phyloP scores from a whole-genome alignment of 179 eudicot genomes.

The Patellifolia procumbens region DNA sequence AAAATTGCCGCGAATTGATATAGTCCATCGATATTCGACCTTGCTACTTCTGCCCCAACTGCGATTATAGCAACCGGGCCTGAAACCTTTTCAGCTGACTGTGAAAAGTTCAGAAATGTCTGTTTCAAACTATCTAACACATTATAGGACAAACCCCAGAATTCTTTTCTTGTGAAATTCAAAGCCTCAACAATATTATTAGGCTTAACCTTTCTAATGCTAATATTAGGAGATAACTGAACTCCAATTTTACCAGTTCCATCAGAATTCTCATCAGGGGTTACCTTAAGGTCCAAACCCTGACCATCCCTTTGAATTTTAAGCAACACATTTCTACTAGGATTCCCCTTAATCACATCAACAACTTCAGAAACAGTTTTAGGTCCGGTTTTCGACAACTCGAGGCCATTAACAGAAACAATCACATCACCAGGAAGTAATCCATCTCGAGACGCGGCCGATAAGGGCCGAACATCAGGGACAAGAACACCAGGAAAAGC shows the following conservation, averaged over 20 bases:
- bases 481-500: slow-evolving; percentile 92
- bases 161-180: slow-evolving; percentile 64
- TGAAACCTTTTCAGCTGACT: slow-evolving; percentile 82
- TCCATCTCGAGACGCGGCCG: slow-evolving; percentile 89
- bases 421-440: slow-evolving; percentile 85
- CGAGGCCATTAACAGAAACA: slow-evolving; percentile 56
- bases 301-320: slow-evolving; percentile 53
- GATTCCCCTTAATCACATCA: slow-evolving; percentile 66
- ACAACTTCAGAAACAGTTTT: slow-evolving; percentile 69
- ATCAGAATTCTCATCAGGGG: slow-evolving; percentile 78
- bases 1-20: slow-evolving; percentile 90
- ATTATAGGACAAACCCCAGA: slow-evolving; percentile 71
- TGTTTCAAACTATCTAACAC: slow-evolving; percentile 87
- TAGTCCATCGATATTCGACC: slow-evolving; percentile 74
- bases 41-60: slow-evolving; percentile 97
- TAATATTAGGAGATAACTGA: slow-evolving; percentile 79
- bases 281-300: slow-evolving; percentile 55
- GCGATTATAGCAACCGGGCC: slow-evolving; percentile 98
- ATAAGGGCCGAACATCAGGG: slow-evolving; percentile 77
- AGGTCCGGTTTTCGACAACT: slow-evolving; percentile 56
- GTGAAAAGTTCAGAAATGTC: slow-evolving; percentile 81
- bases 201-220: slow-evolving; percentile 55
- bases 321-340: slow-evolving; percentile 62
- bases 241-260: slow-evolving; percentile 96
- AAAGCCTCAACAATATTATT: slow-evolving; percentile 58